These are phyloP conservation scores for Verticillium alfalfae DNA, from an alignment of 2,329 filamentous ascomycete species.

Conservation along the genomic window DNA sequence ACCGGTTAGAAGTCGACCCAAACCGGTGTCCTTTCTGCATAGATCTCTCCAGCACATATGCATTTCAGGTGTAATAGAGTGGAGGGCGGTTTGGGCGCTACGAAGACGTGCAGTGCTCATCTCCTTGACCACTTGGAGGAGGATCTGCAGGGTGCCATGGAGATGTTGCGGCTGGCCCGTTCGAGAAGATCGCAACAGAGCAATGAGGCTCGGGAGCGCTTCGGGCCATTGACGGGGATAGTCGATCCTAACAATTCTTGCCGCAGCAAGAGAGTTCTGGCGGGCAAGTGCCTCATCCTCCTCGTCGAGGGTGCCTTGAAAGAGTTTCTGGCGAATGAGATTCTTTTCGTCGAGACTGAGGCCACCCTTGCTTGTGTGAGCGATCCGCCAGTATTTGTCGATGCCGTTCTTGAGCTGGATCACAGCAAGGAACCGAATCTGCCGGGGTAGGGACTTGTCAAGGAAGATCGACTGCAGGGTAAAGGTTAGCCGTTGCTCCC, in stretches of 20 bases:
- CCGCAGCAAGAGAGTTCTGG: slow-evolving; percentile 81
- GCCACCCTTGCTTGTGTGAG: slow-evolving; percentile 54
- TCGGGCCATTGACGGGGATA: slow-evolving; percentile 82
- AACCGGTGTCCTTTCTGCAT: slow-evolving; percentile 63
- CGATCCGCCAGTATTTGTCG: slow-evolving; percentile 82
- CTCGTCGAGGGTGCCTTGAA: slow-evolving; percentile 74
- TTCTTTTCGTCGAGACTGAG: slow-evolving; percentile 71
- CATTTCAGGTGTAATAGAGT: slow-evolving; percentile 77
- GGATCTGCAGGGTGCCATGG: slow-evolving; percentile 65
- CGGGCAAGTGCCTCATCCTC: slow-evolving; percentile 69
- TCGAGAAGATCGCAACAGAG: slow-evolving; percentile 54
- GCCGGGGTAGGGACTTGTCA: slow-evolving; percentile 67
- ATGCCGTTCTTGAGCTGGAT: slow-evolving; percentile 97
- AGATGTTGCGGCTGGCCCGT: slow-evolving; percentile 61
- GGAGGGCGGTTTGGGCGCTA: slow-evolving; percentile 69
- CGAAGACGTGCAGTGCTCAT: slow-evolving; percentile 73
- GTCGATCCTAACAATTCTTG: slow-evolving; percentile 85
- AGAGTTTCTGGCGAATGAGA: slow-evolving; percentile 66
- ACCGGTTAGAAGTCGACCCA: slow-evolving; percentile 59
- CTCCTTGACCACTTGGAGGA: slow-evolving; percentile 87
- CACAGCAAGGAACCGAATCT: slow-evolving; percentile 82
- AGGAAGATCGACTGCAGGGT: slow-evolving; percentile 66
- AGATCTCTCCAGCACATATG: slow-evolving; percentile 75
- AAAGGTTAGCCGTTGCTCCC: slow-evolving; percentile 1
- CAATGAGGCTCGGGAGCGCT: slow-evolving; percentile 54